Percentiles rank a stretch among this genome's conserved stretches.
phyloP scores from a whole-genome alignment of 1,284 basidiomycete species.

The Trichosporon inkin region DNA sequence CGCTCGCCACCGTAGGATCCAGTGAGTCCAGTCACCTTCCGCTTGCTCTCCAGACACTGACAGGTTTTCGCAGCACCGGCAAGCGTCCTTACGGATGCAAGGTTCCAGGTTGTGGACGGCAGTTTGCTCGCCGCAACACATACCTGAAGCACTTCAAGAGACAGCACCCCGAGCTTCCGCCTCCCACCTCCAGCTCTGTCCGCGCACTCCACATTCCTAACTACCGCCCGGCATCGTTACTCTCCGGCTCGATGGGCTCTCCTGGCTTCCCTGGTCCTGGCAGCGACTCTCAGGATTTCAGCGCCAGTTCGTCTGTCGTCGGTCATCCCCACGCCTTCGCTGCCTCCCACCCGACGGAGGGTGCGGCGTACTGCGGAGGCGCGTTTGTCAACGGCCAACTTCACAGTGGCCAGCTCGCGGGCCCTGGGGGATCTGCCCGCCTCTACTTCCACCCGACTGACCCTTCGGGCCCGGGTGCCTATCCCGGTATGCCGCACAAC shows the following conservation, averaged over 20 bases:
- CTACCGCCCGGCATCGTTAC: slow-evolving; percentile 15
- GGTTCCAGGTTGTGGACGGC: slow-evolving; percentile 32
- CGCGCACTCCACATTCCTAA: slow-evolving; percentile 21
- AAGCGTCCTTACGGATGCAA: slow-evolving; percentile 43
- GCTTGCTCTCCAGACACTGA: slow-evolving; percentile 23
- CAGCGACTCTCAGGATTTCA: slow-evolving; percentile 27
- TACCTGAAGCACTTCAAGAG: slow-evolving; percentile 44
- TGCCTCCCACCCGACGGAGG: slow-evolving; percentile 41
- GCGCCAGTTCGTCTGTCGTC: slow-evolving; percentile 20
- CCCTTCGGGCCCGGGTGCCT: slow-evolving; percentile 8
- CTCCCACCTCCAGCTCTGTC: slow-evolving; percentile 29
- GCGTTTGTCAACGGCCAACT: slow-evolving; percentile 29
- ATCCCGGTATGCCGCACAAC: slow-evolving; percentile 4
- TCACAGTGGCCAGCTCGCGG: slow-evolving; percentile 20
- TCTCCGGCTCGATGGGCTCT: slow-evolving; percentile 17
- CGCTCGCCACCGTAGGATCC: slow-evolving; percentile 57
- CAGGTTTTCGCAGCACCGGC: slow-evolving; percentile 31
- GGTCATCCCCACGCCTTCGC: slow-evolving; percentile 36
- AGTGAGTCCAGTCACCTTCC: slow-evolving; percentile 48
- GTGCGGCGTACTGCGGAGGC: slow-evolving; percentile 37
- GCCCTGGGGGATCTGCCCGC: slow-evolving; percentile 10
- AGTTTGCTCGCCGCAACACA: slow-evolving; percentile 46
- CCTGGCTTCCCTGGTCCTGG: slow-evolving; percentile 17
- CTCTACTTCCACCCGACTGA: slow-evolving; percentile 20
- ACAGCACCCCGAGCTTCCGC: slow-evolving; percentile 40